Percentiles rank a stretch among this genome's conserved stretches.
phyloP scores from a whole-genome alignment of 2,329 filamentous ascomycete genomes.

The Hypoxylon sp. region DNA sequence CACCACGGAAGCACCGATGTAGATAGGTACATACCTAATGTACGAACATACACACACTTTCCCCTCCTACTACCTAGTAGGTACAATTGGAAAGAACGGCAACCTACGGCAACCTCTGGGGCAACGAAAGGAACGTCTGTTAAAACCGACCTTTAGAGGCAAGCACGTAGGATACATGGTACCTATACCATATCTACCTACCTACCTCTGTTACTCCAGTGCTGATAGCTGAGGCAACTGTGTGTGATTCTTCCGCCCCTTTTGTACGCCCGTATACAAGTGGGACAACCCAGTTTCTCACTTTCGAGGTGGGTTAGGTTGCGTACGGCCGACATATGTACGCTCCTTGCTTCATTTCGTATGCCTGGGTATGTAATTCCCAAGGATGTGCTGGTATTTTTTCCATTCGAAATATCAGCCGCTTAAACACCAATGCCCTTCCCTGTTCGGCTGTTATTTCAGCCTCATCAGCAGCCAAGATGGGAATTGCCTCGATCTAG shows the following conservation, averaged over 20 bases:
- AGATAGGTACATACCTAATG: too few relatives aligned
- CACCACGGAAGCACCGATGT: background rate
- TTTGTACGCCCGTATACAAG: background rate
- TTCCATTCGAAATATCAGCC: background rate
- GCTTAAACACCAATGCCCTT: background rate
- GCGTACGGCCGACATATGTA: too few relatives aligned
- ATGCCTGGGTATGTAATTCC: too few relatives aligned
- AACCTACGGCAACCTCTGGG: background rate
- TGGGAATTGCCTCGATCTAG: conserved; percentile 14
- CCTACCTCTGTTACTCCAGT: background rate
- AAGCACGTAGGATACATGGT: background rate
- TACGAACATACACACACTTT: too few relatives aligned
- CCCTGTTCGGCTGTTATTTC: background rate
- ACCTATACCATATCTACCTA: background rate
- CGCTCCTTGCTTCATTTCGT: too few relatives aligned
- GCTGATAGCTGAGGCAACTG: background rate
- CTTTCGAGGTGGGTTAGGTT: too few relatives aligned
- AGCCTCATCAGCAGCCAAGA: background rate
- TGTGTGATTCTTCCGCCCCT: background rate
- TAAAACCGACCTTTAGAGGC: background rate
- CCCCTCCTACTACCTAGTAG: too few relatives aligned
- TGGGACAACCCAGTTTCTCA: background rate
- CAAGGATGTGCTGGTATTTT: too few relatives aligned
- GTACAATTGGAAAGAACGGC: conserved; percentile 17
- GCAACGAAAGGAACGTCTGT: background rate